A percentile compares a stretch with the other conserved stretches of the same genome.
phyloP scores from a whole-genome alignment of 371 early-diverging fungal species.

The Mucor sp. region DNA sequence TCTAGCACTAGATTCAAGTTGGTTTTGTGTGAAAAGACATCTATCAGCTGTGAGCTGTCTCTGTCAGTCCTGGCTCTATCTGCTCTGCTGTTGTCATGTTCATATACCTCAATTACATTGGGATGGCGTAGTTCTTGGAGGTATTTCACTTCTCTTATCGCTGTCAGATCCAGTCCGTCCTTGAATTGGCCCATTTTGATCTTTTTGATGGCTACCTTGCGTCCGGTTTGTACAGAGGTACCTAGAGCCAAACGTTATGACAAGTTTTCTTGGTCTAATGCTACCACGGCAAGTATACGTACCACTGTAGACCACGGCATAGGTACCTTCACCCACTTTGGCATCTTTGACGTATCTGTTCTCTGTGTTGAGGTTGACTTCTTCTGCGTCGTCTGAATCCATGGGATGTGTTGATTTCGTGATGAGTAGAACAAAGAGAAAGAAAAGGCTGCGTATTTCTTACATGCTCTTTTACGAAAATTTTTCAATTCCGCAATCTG shows the following conservation, averaged over 20 bases:
- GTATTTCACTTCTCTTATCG: slow-evolving; percentile 97
- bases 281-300: slow-evolving; percentile 7
- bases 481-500: not conserved
- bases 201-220: slow-evolving; percentile 92
- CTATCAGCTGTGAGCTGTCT: slow-evolving; percentile 68
- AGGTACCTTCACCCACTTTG: slow-evolving; percentile 96
- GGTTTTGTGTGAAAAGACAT: slow-evolving; percentile 93
- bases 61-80: no score
- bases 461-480: not conserved
- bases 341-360: slow-evolving; percentile 75
- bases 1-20: slow-evolving; percentile 97
- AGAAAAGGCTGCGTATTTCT: not conserved
- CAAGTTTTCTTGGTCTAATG: not conserved
- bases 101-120: slow-evolving; percentile 81
- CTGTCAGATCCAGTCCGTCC: slow-evolving; percentile 92
- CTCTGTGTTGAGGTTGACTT: slow-evolving; percentile 61
- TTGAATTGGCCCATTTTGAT: slow-evolving; percentile 90
- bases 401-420: slow-evolving; percentile 5
- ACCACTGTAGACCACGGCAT: slow-evolving; percentile 92
- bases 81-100: not conserved
- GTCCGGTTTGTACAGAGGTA: slow-evolving; percentile 55
- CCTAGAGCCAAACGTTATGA: slow-evolving; percentile 28
- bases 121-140: slow-evolving; percentile 93
- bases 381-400: slow-evolving; percentile 54
- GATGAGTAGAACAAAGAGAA: not conserved